These are phyloP conservation scores for Torulaspora microellipsoides DNA, from an alignment of 805 yeast genomes.

Conservation along the genomic window DNA sequence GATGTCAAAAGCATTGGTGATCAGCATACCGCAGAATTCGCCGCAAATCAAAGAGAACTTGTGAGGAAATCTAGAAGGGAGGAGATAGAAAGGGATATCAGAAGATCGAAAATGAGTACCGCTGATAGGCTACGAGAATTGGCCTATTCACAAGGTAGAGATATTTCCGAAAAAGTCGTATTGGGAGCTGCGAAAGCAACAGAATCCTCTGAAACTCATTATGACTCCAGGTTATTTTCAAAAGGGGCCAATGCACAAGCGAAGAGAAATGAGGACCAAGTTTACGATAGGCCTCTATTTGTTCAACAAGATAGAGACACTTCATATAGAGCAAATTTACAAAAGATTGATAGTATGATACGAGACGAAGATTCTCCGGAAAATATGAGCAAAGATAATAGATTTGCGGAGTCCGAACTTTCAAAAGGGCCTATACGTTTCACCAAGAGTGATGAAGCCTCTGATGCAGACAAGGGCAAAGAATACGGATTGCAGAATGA, in stretches of 20 bases:
- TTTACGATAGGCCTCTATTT: slow-evolving; percentile 58
- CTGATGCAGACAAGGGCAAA: slow-evolving; percentile 7
- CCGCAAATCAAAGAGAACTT: slow-evolving; percentile 18
- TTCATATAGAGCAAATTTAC: slow-evolving; percentile 43
- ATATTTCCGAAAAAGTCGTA: slow-evolving; percentile 52
- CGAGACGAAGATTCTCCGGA: background rate
- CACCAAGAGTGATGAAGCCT: slow-evolving; percentile 33
- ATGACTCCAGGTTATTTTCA: slow-evolving; percentile 56
- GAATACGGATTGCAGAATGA: slow-evolving; percentile 20
- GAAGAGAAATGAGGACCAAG: slow-evolving; percentile 40
- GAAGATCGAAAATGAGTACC: slow-evolving; percentile 41
- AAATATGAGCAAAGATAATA: background rate
- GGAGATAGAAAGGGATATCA: slow-evolving; percentile 46
- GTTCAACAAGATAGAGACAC: slow-evolving; percentile 48
- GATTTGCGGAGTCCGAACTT: background rate
- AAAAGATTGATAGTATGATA: slow-evolving; percentile 21
- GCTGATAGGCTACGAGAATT: slow-evolving; percentile 41
- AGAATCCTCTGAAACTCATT: slow-evolving; percentile 39
- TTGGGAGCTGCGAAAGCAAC: slow-evolving; percentile 45
- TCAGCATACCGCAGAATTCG: background rate
- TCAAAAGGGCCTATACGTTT: slow-evolving; percentile 45
- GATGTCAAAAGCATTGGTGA: slow-evolving; percentile 2
- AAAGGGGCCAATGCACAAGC: slow-evolving; percentile 40
- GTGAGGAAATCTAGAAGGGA: slow-evolving; percentile 41
- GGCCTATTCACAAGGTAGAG: slow-evolving; percentile 45